Evolutionary conservation across 108 stramenopile species (phyloP), one percentile per base, ranked within the genome.

Genomic region (Nannochloropsis gaditana): DNA sequence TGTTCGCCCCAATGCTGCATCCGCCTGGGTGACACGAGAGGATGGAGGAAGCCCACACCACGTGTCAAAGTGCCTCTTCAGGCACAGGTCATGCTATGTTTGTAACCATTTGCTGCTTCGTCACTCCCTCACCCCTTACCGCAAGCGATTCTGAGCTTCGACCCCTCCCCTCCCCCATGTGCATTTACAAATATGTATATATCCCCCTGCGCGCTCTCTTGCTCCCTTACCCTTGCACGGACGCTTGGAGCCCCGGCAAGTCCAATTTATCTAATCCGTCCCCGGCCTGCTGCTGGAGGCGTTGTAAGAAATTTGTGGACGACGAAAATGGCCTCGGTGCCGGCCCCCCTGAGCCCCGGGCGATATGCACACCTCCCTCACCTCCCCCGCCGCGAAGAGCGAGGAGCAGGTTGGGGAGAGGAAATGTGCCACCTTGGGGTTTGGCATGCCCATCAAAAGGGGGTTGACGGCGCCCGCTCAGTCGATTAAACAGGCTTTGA

Each of bases 231-330:
- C 59, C 59, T 73, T 73, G 59, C 59, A 73, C 2, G 19, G 59
- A 73, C 59, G 59, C 59, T n/a, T 73, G 59, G 59, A 73, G 59
- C 15, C 59, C 59, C n/a, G 59, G 59, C 19, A 73, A n/a, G 59
- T 73, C 59, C 59, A 73, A n/a, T 8, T 8, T 73, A n/a, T 73
- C 59, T n/a, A 73, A 6, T n/a, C 59, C 59, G 19, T 73, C 59
- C 19, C 59, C 59, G 19, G 59, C 59, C 59, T 73, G 59, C 59
- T 73, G 59, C 59, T 73, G 59, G 19, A 73, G 59, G 19, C 59
- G 15, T n/a, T 73, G 59, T 15, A 73, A n/a, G n/a, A 73, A 73
- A 6, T 6, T 73, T 15, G 59, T 2, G n/a, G 59, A 73, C 8
- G 59, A 73, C 59, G 59, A n/a, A 8, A n/a, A 73, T n/a, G 59